phyloP scores from a whole-genome alignment of 129 eudicot species.

The Dittrichia graveolens region DNA sequence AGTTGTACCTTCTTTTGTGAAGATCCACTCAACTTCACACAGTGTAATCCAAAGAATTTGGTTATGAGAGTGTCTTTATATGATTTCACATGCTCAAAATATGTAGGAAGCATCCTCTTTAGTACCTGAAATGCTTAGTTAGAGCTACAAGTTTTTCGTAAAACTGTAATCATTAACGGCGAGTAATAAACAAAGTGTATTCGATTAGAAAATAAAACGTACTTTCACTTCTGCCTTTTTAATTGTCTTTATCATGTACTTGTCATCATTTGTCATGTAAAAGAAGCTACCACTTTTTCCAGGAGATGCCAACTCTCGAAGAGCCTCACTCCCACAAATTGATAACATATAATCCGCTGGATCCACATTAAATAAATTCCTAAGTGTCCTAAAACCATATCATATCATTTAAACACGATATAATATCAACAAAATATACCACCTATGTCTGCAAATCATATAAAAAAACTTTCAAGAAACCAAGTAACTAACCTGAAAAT shows the following conservation, averaged over 20 bases:
- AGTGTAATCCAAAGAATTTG: conserved; percentile 82
- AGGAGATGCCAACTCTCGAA: conserved; percentile 94
- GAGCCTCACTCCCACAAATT: conserved; percentile 87
- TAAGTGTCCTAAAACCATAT: conserved; percentile 61
- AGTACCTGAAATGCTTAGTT: conserved; percentile 57
- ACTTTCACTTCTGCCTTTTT: conserved; percentile 91
- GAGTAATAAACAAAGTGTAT: not conserved
- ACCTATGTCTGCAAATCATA: not conserved
- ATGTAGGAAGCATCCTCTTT: conserved; percentile 86
- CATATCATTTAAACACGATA: not conserved
- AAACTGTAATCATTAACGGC: conserved; percentile 1
- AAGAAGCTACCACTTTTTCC: conserved; percentile 99
- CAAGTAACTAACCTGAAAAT: conserved; percentile 64
- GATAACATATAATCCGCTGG: conserved; percentile 95
- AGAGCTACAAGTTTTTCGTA: not conserved
- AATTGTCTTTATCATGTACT: conserved; percentile 93
- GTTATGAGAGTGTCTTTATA: conserved; percentile 77
- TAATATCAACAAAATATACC: conserved; percentile 6
- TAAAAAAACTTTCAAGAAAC: not conserved
- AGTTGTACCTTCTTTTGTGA: conserved; percentile 73
- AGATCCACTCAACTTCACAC: conserved; percentile 85
- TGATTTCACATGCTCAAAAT: conserved; percentile 73
- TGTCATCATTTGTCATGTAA: conserved; percentile 88
- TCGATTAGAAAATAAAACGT: conserved; percentile 29
- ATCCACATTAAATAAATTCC: conserved; percentile 85